Percentiles rank a stretch among this genome's conserved stretches.
These are phyloP conservation scores for Diacronema lutheri DNA, from an alignment of 78 protist genomes.

Conservation along the genomic window DNA sequence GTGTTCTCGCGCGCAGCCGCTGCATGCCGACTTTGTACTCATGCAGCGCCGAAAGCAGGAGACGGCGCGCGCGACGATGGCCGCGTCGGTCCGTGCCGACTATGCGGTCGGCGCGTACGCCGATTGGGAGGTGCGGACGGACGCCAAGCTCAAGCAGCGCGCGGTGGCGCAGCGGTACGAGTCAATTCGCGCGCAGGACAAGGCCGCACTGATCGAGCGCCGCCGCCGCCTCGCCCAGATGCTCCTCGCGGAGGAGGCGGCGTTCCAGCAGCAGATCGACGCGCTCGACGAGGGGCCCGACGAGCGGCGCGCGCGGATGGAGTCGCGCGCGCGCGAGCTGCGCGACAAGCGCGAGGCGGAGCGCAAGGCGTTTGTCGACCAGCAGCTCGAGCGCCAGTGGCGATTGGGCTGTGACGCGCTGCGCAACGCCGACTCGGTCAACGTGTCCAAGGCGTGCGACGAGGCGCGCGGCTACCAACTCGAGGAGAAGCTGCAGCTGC, in stretches of 20 bases:
- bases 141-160: background rate
- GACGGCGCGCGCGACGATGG: too few relatives aligned
- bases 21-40: background rate
- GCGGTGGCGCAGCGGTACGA: background rate
- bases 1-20: too few relatives aligned
- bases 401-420: background rate
- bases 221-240: background rate
- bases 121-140: background rate
- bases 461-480: background rate
- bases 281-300: background rate
- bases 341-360: background rate
- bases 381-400: constrained; percentile 11
- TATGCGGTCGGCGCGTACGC: background rate
- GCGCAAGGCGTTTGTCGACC: background rate
- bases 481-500: background rate
- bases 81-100: background rate
- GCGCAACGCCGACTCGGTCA: background rate
- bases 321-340: background rate
- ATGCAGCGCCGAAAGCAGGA: background rate
- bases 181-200: background rate
- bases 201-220: background rate
- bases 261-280: background rate
- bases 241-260: background rate
- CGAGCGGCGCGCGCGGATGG: background rate
- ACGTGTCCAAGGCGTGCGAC: background rate